Conservation (phyloP, 768 basidiomycete species). For the Tylopilus plumbeoviolaceoides region DNA sequence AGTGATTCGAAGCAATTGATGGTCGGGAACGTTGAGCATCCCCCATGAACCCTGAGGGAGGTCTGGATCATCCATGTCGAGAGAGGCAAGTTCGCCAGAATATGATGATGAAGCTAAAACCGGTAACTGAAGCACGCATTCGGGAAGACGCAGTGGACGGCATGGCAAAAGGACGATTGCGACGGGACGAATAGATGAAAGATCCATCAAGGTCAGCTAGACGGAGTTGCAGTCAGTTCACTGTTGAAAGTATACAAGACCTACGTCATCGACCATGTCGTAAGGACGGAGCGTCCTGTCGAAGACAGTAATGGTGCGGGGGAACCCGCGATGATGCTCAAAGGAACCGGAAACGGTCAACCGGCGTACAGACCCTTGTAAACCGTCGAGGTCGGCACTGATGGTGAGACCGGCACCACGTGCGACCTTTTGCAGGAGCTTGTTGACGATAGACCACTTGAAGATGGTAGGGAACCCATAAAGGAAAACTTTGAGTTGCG, state of each 20-base stretch:
- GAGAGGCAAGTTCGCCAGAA: slow-evolving; percentile 20
- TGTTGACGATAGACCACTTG: slow-evolving; percentile 61
- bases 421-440: slow-evolving; percentile 53
- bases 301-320: slow-evolving; percentile 34
- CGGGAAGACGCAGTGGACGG: slow-evolving; percentile 31
- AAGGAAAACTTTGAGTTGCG: slow-evolving; percentile 59
- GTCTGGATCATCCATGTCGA: slow-evolving; percentile 22
- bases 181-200: slow-evolving; percentile 49
- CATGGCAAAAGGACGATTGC: slow-evolving; percentile 67
- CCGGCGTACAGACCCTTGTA: slow-evolving; percentile 21
- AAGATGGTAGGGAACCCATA: slow-evolving; percentile 57
- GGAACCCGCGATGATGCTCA: slow-evolving; percentile 24
- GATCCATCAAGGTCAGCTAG: slow-evolving; percentile 39
- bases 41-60: slow-evolving; percentile 42
- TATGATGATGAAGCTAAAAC: slow-evolving; percentile 36
- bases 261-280: slow-evolving; percentile 24
- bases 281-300: slow-evolving; percentile 32
- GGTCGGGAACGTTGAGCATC: slow-evolving; percentile 37
- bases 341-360: slow-evolving; percentile 27
- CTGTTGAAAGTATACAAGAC: slow-evolving; percentile 16
- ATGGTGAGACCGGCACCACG: slow-evolving; percentile 33
- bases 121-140: slow-evolving; percentile 55
- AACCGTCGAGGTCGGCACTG: slow-evolving; percentile 16
- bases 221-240: slow-evolving; percentile 29
- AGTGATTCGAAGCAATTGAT: slow-evolving; percentile 39